Percentiles rank a stretch among this genome's conserved stretches.
These are phyloP conservation scores for Powellomyces hirtus DNA, from an alignment of 192 early-diverging fungal species.

Conservation along the genomic window DNA sequence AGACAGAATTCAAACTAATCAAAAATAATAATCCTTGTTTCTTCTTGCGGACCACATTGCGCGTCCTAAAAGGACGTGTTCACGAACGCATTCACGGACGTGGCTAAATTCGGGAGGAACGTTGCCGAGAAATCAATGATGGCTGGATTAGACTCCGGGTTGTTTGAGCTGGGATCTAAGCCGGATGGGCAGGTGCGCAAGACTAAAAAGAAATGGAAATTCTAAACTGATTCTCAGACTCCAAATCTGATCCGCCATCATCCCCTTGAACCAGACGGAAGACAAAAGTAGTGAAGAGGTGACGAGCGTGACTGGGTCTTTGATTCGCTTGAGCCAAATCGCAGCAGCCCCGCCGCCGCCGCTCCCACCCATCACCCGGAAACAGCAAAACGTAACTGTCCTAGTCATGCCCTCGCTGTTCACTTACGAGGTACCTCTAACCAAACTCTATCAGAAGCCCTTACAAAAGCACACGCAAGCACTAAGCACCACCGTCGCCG, in stretches of 20 bases:
- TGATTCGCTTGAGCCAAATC: background rate
- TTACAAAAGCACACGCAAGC: background rate
- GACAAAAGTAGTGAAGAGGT: background rate
- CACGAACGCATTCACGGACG: background rate
- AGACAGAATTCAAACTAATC: background rate
- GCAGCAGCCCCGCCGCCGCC: background rate
- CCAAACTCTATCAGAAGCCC: background rate
- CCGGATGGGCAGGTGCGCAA: too few species aligned
- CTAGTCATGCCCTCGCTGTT: background rate
- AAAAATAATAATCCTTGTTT: background rate
- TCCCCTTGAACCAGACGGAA: background rate
- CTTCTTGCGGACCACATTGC: too few species aligned
- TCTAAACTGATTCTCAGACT: too few species aligned
- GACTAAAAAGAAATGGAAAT: too few species aligned
- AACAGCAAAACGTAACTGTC: background rate
- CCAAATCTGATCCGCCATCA: too few species aligned
- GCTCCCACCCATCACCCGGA: background rate
- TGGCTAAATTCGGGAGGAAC: background rate
- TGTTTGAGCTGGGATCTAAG: background rate
- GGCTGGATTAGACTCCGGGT: background rate
- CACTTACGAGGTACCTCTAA: too few species aligned
- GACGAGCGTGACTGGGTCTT: background rate
- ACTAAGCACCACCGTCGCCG: background rate
- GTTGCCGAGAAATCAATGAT: background rate
- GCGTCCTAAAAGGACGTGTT: slow-evolving; percentile 1